Evolutionary conservation across 768 basidiomycete species (phyloP), one percentile per base, ranked within the genome.

Genomic region (Suillus subluteus): DNA sequence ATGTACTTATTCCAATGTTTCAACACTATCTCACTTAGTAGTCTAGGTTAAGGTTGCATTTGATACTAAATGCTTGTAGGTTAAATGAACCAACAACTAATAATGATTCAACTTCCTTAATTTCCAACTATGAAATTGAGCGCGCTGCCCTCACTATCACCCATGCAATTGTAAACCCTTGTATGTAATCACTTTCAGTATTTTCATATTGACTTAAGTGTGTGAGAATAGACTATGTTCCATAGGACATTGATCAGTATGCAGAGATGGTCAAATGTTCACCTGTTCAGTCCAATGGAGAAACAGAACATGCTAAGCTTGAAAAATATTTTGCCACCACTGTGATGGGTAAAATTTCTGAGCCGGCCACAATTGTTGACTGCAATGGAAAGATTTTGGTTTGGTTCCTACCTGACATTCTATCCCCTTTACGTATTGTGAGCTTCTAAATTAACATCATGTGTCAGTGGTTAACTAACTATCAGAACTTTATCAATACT

Each of bases 61-160:
- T 55, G 15, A 4, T 0, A 16, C 54, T 55, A 21, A 55, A 55
- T 18, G 16, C 54, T 30, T 55, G 54, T 32, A 48, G 48, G 11
- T 48, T n/a, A 48, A 48, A n/a, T 23, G 48, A 48, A n/a, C 48
- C 48, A 23, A 48, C 4, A n/a, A 23, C 48, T 1, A 11, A 48
- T 48, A 13, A 48, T 48, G 48, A 13, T n/a, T 4, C 11, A 48
- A 48, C n/a, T 12, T 48, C 11, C 4, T 48, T n/a, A 23, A 62
- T 62, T 62, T 41, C 59, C 26, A 40, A 62, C 4, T 30, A 21
- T 40, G 61, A 62, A 44, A 44, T 62, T 32, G 44, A 62, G 23
- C 6, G 23, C 4, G 2, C 6, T 1, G 40, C 61, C 40, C 44
- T 62, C 23, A 62, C 61, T 30, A 62, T 62, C 12, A 21, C 8